These are phyloP conservation scores for Mycotypha africana DNA, from an alignment of 371 early-diverging fungal genomes.

Conservation along the genomic window DNA sequence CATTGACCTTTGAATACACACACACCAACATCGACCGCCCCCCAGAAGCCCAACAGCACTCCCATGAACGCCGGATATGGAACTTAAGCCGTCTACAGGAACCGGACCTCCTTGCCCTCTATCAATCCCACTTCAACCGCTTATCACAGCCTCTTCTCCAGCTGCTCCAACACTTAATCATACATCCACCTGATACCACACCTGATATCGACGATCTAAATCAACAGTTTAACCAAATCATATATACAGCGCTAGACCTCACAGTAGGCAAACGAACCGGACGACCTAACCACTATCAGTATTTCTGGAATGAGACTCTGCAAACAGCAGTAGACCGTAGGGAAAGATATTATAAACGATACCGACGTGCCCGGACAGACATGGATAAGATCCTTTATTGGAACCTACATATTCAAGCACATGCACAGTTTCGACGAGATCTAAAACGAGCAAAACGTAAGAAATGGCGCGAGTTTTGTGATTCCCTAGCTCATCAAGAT, in stretches of 20 bases:
- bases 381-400: conserved; percentile 4
- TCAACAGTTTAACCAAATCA: background rate
- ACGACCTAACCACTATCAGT: conserved; percentile 7
- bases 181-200: background rate
- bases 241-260: conserved; percentile 5
- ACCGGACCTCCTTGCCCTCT: background rate
- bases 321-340: background rate
- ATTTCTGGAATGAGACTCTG: conserved; percentile 5
- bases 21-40: too few relatives aligned
- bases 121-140: background rate
- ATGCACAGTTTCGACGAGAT: background rate
- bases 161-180: too few relatives aligned
- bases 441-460: background rate
- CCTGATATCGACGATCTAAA: conserved; percentile 7
- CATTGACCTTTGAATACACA: too few relatives aligned
- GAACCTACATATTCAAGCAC: background rate
- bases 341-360: conserved; percentile 2
- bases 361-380: background rate
- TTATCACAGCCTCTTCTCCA: too few relatives aligned
- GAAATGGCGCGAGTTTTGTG: conserved; percentile 5
- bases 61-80: too few relatives aligned
- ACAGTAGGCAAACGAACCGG: background rate
- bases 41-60: background rate
- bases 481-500: background rate
- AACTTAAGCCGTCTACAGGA: too few relatives aligned